Evolutionary conservation across 2,329 filamentous ascomycete genomes (phyloP).

Genomic region (Fusarium ramigenum): DNA sequence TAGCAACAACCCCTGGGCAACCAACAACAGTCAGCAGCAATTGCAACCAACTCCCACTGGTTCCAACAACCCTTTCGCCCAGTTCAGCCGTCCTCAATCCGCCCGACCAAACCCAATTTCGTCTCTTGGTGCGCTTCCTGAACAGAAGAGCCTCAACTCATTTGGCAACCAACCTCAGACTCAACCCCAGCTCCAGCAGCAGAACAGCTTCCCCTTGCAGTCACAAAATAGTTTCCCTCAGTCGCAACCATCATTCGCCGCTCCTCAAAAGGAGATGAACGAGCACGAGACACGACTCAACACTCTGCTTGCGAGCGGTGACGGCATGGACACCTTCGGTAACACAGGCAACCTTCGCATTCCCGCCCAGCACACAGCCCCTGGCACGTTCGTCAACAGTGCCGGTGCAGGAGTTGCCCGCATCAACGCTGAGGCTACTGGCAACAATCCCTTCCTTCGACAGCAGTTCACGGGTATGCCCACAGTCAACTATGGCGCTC

Average conservation of each 20-base stretch:
- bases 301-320: slow-evolving; percentile 82
- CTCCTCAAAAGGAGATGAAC: slow-evolving; percentile 64
- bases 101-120: slow-evolving; percentile 66
- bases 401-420: slow-evolving; percentile 82
- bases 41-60: slow-evolving; percentile 88
- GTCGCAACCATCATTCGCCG: slow-evolving; percentile 42
- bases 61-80: slow-evolving; percentile 97
- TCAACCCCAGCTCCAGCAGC: slow-evolving; percentile 54
- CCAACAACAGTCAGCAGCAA: slow-evolving; percentile 66
- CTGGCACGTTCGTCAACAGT: slow-evolving; percentile 95
- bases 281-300: slow-evolving; percentile 83
- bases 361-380: slow-evolving; percentile 94
- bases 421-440: slow-evolving; percentile 75
- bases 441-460: slow-evolving; percentile 89
- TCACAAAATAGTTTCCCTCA: slow-evolving; percentile 49
- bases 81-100: slow-evolving; percentile 70
- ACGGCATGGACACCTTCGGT: slow-evolving; percentile 96
- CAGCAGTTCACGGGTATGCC: slow-evolving; percentile 85
- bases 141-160: slow-evolving; percentile 79
- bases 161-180: slow-evolving; percentile 58
- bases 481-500: slow-evolving; percentile 61
- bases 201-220: slow-evolving; percentile 46
- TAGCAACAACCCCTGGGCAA: slow-evolving; percentile 94
- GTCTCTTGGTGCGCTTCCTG: slow-evolving; percentile 78
- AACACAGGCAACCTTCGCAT: slow-evolving; percentile 97